Evolutionary conservation across 1,139 yeast genomes (phyloP).

Genomic region (Suhomyces wounanorum): DNA sequence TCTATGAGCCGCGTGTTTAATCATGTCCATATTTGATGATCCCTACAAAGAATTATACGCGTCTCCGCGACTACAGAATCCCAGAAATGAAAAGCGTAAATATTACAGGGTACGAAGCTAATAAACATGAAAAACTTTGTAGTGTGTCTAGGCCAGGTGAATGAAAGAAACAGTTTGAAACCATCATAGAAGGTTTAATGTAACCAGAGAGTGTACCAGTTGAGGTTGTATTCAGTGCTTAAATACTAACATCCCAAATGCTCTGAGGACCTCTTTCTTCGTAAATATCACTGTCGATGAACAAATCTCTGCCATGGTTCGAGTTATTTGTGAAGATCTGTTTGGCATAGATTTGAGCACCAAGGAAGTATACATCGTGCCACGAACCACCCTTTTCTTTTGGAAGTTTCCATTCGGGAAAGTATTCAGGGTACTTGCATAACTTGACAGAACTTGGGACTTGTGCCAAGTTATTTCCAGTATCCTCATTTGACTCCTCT

Average conservation of each 20-base stretch:
- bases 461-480: constrained; percentile 49
- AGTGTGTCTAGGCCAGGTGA: background rate
- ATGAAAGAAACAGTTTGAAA: background rate
- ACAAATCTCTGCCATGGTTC: constrained; percentile 63
- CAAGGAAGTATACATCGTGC: constrained; percentile 76
- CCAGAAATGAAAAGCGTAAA: constrained; percentile 1
- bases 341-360: constrained; percentile 86
- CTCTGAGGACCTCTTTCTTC: constrained; percentile 79
- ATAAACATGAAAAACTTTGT: background rate
- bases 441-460: constrained; percentile 74
- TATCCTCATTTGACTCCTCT: constrained; percentile 22
- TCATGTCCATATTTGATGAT: constrained; percentile 2
- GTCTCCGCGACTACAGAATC: background rate
- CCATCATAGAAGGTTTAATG: background rate
- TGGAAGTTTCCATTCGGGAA: constrained; percentile 90
- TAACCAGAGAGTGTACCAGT: background rate
- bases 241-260: constrained; percentile 52
- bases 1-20: constrained; percentile 5
- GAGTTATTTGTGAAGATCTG: constrained; percentile 71
- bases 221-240: background rate
- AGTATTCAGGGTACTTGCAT: constrained; percentile 83
- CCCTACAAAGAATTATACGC: background rate
- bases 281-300: constrained; percentile 70
- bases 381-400: constrained; percentile 58
- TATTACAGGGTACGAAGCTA: constrained; percentile 3